Evolutionary conservation across 2,329 filamentous ascomycete genomes (phyloP), one percentile per base, ranked within the genome.

Genomic region (Colletotrichum echinochloae): DNA sequence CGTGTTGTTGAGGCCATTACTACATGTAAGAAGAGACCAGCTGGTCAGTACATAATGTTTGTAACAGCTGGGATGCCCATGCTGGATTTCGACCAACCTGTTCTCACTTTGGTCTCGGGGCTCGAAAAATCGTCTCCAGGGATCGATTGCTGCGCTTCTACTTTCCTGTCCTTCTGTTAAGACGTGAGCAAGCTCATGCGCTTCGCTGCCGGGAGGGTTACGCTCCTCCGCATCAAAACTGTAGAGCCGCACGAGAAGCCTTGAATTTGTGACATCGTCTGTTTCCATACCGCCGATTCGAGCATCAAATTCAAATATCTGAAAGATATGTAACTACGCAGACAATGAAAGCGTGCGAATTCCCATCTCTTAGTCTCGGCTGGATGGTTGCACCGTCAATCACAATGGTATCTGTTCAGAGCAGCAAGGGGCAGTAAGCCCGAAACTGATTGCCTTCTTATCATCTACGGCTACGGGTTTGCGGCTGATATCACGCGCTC

Each of bases 51-150:
- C 9, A 7, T 26, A 6, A 30, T 30, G 1, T 26, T 26, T 1
- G 14, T 7, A 23, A 28, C 8, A 28, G 26, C 1, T 28, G 5
- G 3, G 2, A 51, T 3, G 4, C 18, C 7, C 37, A 46, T 41
- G 16, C 5, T 28, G 11, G 33, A 12, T 12, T 46, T 23, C 44
- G 3, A 39, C 56, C 46, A n/a, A 37, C 20, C 11, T n/a, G 2
- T 30, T 18, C 1, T 37, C 26, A 35, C 28, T 46, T 2, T 26
- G 12, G 9, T 48, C 26, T n/a, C 23, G 20, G 8, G 60, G 33
- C 20, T 74, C 73, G 11, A 72, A 74, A 9, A 74, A 72, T 1
- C 28, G 26, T 12, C 71, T 60, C 73, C 71, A 75, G 0, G 71
- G 65, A 28, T 72, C 56, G 3, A 41, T 28, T 20, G 70, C 30